Base-by-base conservation (phyloP, 352 stramenopile species). In the Phytophthora sojae region DNA sequence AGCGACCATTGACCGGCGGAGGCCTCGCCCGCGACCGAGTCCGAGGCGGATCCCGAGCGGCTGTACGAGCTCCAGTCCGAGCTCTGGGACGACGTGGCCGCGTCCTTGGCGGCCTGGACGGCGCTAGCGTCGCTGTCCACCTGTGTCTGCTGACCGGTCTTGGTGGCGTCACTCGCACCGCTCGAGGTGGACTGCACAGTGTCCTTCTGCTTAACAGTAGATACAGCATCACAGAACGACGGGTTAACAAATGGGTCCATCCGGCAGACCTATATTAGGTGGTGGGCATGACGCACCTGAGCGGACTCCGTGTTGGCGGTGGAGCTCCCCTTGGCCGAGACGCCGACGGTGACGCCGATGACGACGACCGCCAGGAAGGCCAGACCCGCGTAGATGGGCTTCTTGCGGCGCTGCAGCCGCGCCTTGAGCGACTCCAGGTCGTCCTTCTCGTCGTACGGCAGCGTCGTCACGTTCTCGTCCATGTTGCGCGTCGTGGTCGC, bases 321-420 rank as follows among this genome's bases (percentile, higher is more conserved):
- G 6, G 53, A 57, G 25, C 55, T 67, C 9, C 23, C 17, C 14
- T 8, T 32, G 8, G 66, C 56, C n/a, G 58, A 61, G 4, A 84
- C 56, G 1, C 73, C 79, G 30, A 90, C 64, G 19, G 61, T 75
- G 44, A 89, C 67, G 32, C 80, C 79, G 39, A 90, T 78, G 35
- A 90, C 58, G 6, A 90, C 77, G 3, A 92, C 67, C 25, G 73
- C 79, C 32, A 92, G 58, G 52, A 90, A 81, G n/a, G 75, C 75
- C 17, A 91, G 67, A 37, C 77, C 82, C 37, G 74, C 77, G 77
- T 85, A 84, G 49, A 92, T 90, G n/a, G 82, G 79, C 65, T 90
- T 92, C 77, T 92, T 92, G 32, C 69, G 69, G 45, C 67, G 58
- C 35, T 73, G 64, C 35, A 92, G 73, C 60, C 79, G 81, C 14